These are phyloP conservation scores for Trematosphaeria pertusa DNA, from an alignment of 2,329 filamentous ascomycete species.

Conservation along the genomic window DNA sequence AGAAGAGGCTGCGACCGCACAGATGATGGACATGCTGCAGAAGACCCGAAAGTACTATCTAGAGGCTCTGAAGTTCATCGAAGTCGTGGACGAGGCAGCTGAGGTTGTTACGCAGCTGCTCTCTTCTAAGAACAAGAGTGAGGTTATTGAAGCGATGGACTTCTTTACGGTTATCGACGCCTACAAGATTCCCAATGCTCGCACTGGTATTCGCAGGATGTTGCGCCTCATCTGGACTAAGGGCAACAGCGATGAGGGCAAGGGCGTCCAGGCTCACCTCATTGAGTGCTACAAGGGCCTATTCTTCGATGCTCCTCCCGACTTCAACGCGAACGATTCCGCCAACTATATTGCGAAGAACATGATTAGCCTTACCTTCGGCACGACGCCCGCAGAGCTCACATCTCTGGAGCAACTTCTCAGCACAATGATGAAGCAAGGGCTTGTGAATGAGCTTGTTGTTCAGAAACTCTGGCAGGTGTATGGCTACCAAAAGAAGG, in stretches of 20 bases:
- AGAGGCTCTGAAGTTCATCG: constrained; percentile 93
- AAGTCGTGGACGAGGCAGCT: constrained; percentile 85
- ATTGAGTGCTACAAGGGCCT: constrained; percentile 96
- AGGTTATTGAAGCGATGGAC: constrained; percentile 98
- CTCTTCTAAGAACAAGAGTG: constrained; percentile 95
- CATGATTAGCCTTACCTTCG: constrained; percentile 98
- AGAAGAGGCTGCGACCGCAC: constrained; percentile 86
- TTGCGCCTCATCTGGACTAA: constrained; percentile 98
- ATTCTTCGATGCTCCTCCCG: constrained; percentile 93
- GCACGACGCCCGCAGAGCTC: constrained; percentile 90
- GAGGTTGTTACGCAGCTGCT: constrained; percentile 83
- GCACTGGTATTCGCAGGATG: constrained; percentile 92
- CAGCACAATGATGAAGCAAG: constrained; percentile 96
- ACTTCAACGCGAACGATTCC: constrained; percentile 85
- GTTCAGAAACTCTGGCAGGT: constrained; percentile 96
- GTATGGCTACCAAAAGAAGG: constrained; percentile 86
- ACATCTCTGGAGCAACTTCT: constrained; percentile 95
- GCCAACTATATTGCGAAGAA: constrained; percentile 96
- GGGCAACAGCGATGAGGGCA: constrained; percentile 98
- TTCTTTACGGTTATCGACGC: constrained; percentile 96
- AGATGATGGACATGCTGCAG: constrained; percentile 86
- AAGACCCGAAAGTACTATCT: constrained; percentile 88
- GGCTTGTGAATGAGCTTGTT: constrained; percentile 83
- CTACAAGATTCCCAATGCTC: constrained; percentile 94
- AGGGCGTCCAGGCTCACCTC: constrained; percentile 93